Base-by-base conservation (phyloP, 495 filamentous ascomycete species). In the Acidiella bohemica region DNA sequence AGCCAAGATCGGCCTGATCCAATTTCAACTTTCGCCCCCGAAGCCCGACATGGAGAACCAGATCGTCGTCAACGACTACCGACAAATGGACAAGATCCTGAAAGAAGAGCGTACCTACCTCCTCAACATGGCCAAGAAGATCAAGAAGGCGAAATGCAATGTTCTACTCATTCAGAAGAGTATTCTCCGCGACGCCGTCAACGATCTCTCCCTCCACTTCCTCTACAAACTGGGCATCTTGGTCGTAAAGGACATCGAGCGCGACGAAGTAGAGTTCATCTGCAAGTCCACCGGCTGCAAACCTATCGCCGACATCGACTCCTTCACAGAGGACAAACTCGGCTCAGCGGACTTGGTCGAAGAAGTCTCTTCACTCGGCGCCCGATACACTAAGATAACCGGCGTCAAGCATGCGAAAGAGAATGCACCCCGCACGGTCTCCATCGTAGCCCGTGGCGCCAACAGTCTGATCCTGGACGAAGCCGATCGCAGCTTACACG, bases 21-120 rank as follows among this genome's bases (percentile, higher is more conserved):
- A 97, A 59, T 97, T 97, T 72, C 90, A 96, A 58, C 76, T 97
- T 41, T 93, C 84, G 59, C 88, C 90, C 5, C 90, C 90, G 0
- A 97, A 97, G 66, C 90, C 90, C 48, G 90, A 97, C 81, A 96
- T 97, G 90, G 90, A 97, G 62, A 97, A 97, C 65, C 85, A 90
- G 61, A 93, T 97, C 50, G 79, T 92, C 7, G 90, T 97, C 33
- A 96, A 97, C 62, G 90, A 97, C 68, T 97, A 97, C 71, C 72
- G 90, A 44, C 90, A 97, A 63, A 97, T 97, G 90, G 90, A 97
- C 64, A 97, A 95, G 71, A 97, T 97, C 50, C 71, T 97, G 40
- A 97, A 97, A 63, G 90, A 97, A 65, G 90, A 97, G 67, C 84
- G 92, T 43, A 84, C 86, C 44, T 97, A 97, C 63, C 71, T 97